phyloP scores from a whole-genome alignment of 495 filamentous ascomycete species.

The Neurospora tetrasperma region DNA sequence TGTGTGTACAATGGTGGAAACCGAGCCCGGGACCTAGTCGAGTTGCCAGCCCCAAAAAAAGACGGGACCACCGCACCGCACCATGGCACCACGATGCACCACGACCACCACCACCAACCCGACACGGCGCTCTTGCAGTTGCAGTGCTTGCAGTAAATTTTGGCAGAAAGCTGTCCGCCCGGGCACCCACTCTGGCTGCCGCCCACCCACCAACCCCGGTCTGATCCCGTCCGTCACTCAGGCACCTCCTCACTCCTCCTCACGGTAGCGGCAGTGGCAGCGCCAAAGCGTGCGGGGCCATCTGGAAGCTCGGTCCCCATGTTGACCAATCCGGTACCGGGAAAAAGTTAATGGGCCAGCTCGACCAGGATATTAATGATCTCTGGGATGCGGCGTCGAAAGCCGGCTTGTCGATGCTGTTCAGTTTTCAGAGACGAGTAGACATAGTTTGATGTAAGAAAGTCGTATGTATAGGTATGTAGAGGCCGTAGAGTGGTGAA shows the following conservation, averaged over 20 bases:
- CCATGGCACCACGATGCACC: background rate
- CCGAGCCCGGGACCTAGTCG: background rate
- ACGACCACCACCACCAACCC: background rate
- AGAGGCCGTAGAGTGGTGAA: background rate
- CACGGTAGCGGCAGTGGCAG: background rate
- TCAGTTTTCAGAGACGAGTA: background rate
- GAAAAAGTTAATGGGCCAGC: background rate
- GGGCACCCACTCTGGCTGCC: background rate
- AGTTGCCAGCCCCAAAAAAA: slow-evolving; percentile 1
- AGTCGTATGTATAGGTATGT: background rate
- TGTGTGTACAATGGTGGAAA: slow-evolving; percentile 1
- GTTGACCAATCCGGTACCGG: background rate
- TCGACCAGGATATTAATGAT: background rate
- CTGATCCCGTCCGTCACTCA: background rate
- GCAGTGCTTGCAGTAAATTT: background rate
- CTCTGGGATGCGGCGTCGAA: background rate
- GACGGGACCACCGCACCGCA: background rate
- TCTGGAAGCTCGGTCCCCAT: background rate
- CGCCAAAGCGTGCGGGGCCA: background rate
- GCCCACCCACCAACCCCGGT: background rate
- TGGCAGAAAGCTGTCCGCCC: slow-evolving; percentile 1
- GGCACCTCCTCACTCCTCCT: background rate
- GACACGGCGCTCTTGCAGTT: background rate
- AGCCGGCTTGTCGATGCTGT: background rate
- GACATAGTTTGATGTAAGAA: background rate